Evolutionary conservation across 2,329 filamentous ascomycete genomes (phyloP), one percentile per base, ranked within the genome.

Genomic region (Arachnopeziza araneosa): DNA sequence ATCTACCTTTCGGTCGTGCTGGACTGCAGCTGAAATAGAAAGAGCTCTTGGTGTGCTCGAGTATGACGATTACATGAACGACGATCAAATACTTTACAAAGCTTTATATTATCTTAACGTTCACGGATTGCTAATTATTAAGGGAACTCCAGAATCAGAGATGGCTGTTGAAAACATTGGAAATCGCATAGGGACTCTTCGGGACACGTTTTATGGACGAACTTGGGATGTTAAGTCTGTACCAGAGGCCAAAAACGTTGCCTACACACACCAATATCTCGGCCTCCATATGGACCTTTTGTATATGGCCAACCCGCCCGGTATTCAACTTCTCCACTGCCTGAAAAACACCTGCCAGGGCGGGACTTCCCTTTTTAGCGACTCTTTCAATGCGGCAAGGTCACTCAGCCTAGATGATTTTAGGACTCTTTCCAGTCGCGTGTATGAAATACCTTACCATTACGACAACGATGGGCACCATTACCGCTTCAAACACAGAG

Each of bases 221-320:
- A 96, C 91, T 0, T 98, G 93, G 86, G 89, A 97, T 74, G 93
- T 98, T 14, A 84, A 86, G 57, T 91, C 87, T 2, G 88, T 96
- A 57, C 87, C 89, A 1, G 74, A 90, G 58, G 91, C 93, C 24
- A 92, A 93, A 71, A 98, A 98, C 72, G 90, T 97, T 3, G 93
- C 95, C 10, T 92, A 98, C 76, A 97, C 93, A 0, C 87, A 83
- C 69, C 82, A 87, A 54, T 87, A 87, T 69, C 84, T 98, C 1
- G 90, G 90, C 19, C 86, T 97, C 54, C 95, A 99, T 76, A 95
- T 96, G 84, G 95, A 98, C 72, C 81, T 98, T 50, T 80, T 97
- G 58, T 98, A 98, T 76, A 88, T 95, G 75, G 77, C 82, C 17
- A 83, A 90, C 55, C 86, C 90, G 2, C 93, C 93, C 0, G 85